Evolutionary conservation across 495 filamentous ascomycete species (phyloP), one percentile per base, ranked within the genome.

Genomic region (Penicillium herquei): DNA sequence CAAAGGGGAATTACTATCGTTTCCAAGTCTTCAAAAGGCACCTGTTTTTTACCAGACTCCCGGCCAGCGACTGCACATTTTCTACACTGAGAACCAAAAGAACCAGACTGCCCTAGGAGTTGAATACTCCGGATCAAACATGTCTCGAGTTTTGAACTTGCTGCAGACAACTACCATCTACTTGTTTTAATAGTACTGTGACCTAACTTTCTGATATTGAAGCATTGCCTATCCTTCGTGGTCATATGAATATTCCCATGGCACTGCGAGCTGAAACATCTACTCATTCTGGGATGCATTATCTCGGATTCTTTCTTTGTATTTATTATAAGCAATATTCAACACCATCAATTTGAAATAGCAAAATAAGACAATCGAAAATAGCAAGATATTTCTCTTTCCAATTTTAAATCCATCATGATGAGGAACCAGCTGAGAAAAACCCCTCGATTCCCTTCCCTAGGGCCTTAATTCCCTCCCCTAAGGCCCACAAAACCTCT

Each of bases 101-200:
- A 59, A 32, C 8, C 62, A 54, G 3, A 18, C 59, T 11, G 59
- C 66, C 1, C 52, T 68, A 10, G 65, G 62, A 8, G 33, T 68
- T 14, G 65, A 68, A 14, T 68, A 68, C 51, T 66, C 65, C 4
- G 65, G 65, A 3, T 47, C 59, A 1, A 61, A 55, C 48, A 59
- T 68, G 59, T 41, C 54, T 12, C 49, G 63, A 3, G 43, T 68
- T 12, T 33, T 68, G 30, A 49, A 39, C 13, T 30, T 68, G 40
- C 37, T 68, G 11, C 65, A 61, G 32, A 57, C 35, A 8, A 42
- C 52, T 0, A 35, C 40, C 11, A 30, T 40, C 12, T 39, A 41
- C 8, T 4, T 39, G 17, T 16, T n/a, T n/a, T n/a, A n/a, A 13
- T 14, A 8, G 8, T 10, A 21, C 12, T 14, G 3, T 1, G 12